Evolutionary conservation across 2,329 filamentous ascomycete species (phyloP).

Genomic region (Trichoderma breve): DNA sequence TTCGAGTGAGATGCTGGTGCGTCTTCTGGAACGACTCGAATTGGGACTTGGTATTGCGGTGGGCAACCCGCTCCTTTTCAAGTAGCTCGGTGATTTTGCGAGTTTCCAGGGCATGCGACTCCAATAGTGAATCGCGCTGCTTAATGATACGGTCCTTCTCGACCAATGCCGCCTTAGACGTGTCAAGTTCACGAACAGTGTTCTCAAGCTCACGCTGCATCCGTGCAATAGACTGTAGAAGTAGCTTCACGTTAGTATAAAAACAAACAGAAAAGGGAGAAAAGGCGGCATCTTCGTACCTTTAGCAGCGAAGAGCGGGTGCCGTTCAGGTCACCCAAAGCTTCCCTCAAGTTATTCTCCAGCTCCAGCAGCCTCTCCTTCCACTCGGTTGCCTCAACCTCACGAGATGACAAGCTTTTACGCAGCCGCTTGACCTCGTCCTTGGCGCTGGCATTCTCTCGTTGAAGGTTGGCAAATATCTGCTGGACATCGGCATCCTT

Average conservation of each 20-base stretch:
- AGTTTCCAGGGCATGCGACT: slow-evolving; percentile 83
- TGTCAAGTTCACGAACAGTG: slow-evolving; percentile 78
- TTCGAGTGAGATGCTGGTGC: slow-evolving; percentile 81
- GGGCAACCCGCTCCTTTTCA: slow-evolving; percentile 82
- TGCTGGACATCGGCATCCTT: slow-evolving; percentile 96
- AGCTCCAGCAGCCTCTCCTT: slow-evolving; percentile 87
- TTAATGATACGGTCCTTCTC: slow-evolving; percentile 91
- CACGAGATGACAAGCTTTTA: slow-evolving; percentile 77
- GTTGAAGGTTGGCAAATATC: slow-evolving; percentile 87
- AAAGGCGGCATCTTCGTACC: slow-evolving; percentile 40
- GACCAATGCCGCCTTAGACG: slow-evolving; percentile 70
- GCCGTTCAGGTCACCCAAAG: slow-evolving; percentile 82
- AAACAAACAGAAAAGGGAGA: not conserved
- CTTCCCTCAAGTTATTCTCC: slow-evolving; percentile 82
- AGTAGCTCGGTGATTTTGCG: slow-evolving; percentile 82
- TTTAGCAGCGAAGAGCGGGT: slow-evolving; percentile 82
- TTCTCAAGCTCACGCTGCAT: slow-evolving; percentile 85
- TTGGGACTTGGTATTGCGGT: slow-evolving; percentile 81
- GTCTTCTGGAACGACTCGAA: slow-evolving; percentile 88
- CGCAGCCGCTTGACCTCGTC: slow-evolving; percentile 81
- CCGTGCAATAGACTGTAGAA: slow-evolving; percentile 70
- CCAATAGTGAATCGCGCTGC: slow-evolving; percentile 82
- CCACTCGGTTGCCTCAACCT: slow-evolving; percentile 87
- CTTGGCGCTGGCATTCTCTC: slow-evolving; percentile 75
- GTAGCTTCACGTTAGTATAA: not conserved